Base-by-base conservation (phyloP, 2,329 filamentous ascomycete genomes). In the Phoma herbarum region DNA sequence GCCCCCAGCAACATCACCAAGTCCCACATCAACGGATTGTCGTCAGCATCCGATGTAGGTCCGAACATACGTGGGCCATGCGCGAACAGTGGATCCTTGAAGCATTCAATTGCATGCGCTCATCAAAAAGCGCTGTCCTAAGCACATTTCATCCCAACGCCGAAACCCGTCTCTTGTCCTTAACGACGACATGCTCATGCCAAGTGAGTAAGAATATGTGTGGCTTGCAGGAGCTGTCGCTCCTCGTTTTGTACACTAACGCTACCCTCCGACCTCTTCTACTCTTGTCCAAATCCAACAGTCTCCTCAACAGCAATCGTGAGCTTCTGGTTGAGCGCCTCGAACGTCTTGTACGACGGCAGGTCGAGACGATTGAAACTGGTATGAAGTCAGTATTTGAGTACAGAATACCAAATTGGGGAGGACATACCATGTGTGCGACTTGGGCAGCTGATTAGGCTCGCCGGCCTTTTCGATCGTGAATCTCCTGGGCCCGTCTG, bases 391-490 rank as follows among this genome's bases (percentile, higher is more conserved):
- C 16, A 59, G 56, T 23, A 18, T 22, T 22, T 26, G 4, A 11
- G 28, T 18, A 12, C 4, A 37, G 9, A 3, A 26, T 11, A 4
- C 23, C n/a, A n/a, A 35, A n/a, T 10, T 18, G 35, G 25, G 23
- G 3, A 11, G 2, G 23, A 85, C 90, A 69, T 88, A 97, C 93
- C 95, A 99, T 69, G 95, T 99, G 77, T 99, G 95, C 60, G 93
- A 95, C 81, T 99, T 99, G 29, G 95, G 95, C 74, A 99, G 78
- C 70, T 97, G 96, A 61, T 85, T 88, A 51, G 93, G 83, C 75
- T 98, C 95, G 58, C 95, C 95, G 35, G 93, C 92, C 82, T 98
- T 98, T 78, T 99, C 95, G 78, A 99, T 98, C 0, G 95, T 99
- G 73, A 99, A 99, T 63, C 95, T 84, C 79, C 95, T 86, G 10